Evolutionary conservation across 2,329 filamentous ascomycete species (phyloP).

Genomic region (Mycosphaerella sp.): DNA sequence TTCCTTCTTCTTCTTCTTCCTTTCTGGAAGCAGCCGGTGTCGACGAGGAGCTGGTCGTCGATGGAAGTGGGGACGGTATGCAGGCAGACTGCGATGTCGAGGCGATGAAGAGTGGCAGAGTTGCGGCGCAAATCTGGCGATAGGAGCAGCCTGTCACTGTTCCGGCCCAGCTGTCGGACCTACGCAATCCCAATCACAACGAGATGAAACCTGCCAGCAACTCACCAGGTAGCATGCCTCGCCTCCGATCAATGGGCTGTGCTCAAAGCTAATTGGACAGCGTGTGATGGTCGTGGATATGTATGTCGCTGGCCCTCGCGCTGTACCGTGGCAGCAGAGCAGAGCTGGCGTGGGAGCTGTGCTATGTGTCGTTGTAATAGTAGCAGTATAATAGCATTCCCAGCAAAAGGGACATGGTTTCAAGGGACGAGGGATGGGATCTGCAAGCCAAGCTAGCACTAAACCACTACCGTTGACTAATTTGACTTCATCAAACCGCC

Average conservation of each 20-base stretch:
- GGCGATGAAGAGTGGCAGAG: not conserved
- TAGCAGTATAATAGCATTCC: no score
- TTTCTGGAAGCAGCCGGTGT: no score
- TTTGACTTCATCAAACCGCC: no score
- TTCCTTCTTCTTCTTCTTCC: no score
- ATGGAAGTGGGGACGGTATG: no score
- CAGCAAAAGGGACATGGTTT: no score
- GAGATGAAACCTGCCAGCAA: slow-evolving; percentile 2
- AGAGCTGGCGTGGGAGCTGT: no score
- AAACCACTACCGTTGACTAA: no score
- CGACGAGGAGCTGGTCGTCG: no score
- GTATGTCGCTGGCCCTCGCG: not conserved
- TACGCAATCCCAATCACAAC: not conserved
- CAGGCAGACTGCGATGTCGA: not conserved
- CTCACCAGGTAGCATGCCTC: slow-evolving; percentile 1
- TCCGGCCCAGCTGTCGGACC: not conserved
- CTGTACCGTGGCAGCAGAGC: not conserved
- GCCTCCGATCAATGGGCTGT: slow-evolving; percentile 29
- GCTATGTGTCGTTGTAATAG: no score
- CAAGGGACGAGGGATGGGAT: no score
- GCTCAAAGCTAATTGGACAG: slow-evolving; percentile 43
- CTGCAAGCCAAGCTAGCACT: no score
- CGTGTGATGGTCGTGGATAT: slow-evolving; percentile 7
- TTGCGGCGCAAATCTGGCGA: not conserved
- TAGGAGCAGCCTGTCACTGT: not conserved